Percentiles rank a stretch among this genome's conserved stretches.
phyloP scores from a whole-genome alignment of 2,329 filamentous ascomycete genomes.

The Fusarium fujikuroi region DNA sequence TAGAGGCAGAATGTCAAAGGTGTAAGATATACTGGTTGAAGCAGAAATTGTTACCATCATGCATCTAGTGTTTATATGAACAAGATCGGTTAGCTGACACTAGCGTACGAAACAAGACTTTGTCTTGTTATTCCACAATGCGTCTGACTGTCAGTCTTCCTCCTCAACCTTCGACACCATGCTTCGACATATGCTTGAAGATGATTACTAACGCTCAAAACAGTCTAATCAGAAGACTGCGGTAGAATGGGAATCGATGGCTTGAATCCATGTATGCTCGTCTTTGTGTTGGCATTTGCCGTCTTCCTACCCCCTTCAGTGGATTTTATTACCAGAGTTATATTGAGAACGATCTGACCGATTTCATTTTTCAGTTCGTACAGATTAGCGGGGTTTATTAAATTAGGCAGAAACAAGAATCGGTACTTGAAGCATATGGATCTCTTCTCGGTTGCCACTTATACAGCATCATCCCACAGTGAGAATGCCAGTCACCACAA shows the following conservation, averaged over 20 bases:
- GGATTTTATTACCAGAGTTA: background rate
- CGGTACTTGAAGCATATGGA: background rate
- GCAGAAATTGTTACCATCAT: background rate
- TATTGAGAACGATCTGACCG: background rate
- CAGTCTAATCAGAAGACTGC: background rate
- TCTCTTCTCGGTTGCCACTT: background rate
- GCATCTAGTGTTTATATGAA: background rate
- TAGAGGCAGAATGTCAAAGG: background rate
- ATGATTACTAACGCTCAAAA: background rate
- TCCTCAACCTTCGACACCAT: background rate
- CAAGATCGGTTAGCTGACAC: background rate
- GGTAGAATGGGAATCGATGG: background rate
- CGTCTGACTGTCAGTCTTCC: background rate
- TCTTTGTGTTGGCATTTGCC: background rate
- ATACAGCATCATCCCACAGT: background rate
- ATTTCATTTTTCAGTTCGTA: background rate
- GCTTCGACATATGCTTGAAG: background rate
- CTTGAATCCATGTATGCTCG: background rate
- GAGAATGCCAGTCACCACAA: background rate
- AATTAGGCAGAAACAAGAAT: background rate
- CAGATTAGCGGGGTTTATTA: no score
- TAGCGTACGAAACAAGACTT: background rate
- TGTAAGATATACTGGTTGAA: background rate
- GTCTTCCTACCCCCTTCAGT: background rate
- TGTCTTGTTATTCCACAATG: background rate